Conservation (phyloP, 2,329 filamentous ascomycete species). For the Talaromyces sp. region DNA sequence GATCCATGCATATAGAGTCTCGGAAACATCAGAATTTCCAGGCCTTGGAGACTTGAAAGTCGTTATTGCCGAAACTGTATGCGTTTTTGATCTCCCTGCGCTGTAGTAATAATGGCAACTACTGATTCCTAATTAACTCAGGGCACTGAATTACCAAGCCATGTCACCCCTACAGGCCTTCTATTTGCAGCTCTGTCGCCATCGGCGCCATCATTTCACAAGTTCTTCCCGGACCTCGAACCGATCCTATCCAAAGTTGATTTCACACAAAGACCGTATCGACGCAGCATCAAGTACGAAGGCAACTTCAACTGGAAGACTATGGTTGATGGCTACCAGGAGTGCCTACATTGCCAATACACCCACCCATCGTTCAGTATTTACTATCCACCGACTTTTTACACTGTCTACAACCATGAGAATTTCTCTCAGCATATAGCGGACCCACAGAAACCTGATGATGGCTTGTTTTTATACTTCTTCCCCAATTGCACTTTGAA, state of each 20-base stretch:
- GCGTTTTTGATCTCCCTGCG: neutral
- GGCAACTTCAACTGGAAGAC: conserved; percentile 57
- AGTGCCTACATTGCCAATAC: conserved; percentile 55
- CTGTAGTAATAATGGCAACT: neutral
- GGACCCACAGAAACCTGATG: conserved; percentile 47
- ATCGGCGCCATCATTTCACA: conserved; percentile 44
- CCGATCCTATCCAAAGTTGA: conserved; percentile 45
- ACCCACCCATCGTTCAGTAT: conserved; percentile 52
- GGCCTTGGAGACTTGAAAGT: conserved; percentile 36
- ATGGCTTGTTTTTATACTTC: conserved; percentile 54
- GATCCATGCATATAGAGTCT: conserved; percentile 33
- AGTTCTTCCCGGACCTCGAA: conserved; percentile 50
- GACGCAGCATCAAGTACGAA: conserved; percentile 49
- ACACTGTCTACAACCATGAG: conserved; percentile 48
- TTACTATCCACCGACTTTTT: conserved; percentile 51
- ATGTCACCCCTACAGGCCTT: conserved; percentile 47
- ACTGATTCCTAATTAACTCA: conserved; percentile 7
- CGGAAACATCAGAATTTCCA: conserved; percentile 21
- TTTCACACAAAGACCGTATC: conserved; percentile 49
- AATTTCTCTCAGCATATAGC: conserved; percentile 54
- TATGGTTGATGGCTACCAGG: conserved; percentile 55
- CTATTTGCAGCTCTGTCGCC: conserved; percentile 48
- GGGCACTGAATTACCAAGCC: conserved; percentile 27
- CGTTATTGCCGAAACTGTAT: conserved; percentile 26
- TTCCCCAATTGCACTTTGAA: conserved; percentile 53